A percentile compares a stretch with the other conserved stretches of the same genome.
These are phyloP conservation scores for Bipolaris zeicola DNA, from an alignment of 2,329 filamentous ascomycete genomes.

Conservation along the genomic window DNA sequence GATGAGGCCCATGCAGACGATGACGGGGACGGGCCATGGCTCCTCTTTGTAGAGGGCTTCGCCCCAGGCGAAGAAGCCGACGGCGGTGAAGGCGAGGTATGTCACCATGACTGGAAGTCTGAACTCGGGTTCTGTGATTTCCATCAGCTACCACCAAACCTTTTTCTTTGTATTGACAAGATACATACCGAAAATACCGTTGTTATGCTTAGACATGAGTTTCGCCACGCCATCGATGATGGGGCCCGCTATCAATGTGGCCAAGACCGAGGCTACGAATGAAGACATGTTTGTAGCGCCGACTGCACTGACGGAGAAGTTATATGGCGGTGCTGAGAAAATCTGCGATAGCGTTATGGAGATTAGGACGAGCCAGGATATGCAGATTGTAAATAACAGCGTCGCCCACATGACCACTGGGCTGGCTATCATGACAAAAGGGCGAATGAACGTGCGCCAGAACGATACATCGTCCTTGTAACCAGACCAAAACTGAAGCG, in stretches of 20 bases:
- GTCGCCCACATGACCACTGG: slow-evolving; percentile 34
- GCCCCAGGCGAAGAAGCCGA: slow-evolving; percentile 36
- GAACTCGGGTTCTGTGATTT: slow-evolving; percentile 29
- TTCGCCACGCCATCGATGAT: slow-evolving; percentile 31
- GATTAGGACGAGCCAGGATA: slow-evolving; percentile 37
- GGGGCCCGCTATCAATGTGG: slow-evolving; percentile 24
- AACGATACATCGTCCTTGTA: slow-evolving; percentile 30
- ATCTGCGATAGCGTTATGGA: slow-evolving; percentile 35
- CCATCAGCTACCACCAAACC: neutral
- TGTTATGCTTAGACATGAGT: slow-evolving; percentile 31
- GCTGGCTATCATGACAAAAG: slow-evolving; percentile 24
- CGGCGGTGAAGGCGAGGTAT: slow-evolving; percentile 28
- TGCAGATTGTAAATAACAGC: slow-evolving; percentile 31
- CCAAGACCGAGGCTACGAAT: slow-evolving; percentile 29
- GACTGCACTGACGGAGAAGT: slow-evolving; percentile 29
- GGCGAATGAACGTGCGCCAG: slow-evolving; percentile 28
- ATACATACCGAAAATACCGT: slow-evolving; percentile 31
- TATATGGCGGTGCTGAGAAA: slow-evolving; percentile 34
- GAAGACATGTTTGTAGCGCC: slow-evolving; percentile 33
- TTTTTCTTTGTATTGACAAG: neutral
- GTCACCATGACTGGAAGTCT: slow-evolving; percentile 32
- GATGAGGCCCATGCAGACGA: slow-evolving; percentile 35
- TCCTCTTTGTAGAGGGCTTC: slow-evolving; percentile 23
- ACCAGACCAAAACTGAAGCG: slow-evolving; percentile 23
- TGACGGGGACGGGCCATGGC: slow-evolving; percentile 33